These are phyloP conservation scores for Xylaria hypoxylon DNA, from an alignment of 2,329 filamentous ascomycete genomes.

Conservation along the genomic window DNA sequence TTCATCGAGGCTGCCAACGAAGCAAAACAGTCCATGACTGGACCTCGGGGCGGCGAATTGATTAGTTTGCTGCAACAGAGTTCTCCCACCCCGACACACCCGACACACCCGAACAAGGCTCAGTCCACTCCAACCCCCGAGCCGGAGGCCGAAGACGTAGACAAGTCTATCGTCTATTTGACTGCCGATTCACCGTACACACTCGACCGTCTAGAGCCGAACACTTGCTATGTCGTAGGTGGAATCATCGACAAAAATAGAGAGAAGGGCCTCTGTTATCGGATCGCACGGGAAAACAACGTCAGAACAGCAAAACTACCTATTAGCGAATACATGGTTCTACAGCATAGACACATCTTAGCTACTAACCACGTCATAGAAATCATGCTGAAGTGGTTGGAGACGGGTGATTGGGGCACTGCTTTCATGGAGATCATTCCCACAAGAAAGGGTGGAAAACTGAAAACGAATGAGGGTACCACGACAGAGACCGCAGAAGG, in stretches of 20 bases:
- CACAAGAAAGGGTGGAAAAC: conserved; percentile 83
- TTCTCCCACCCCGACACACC: conserved; percentile 47
- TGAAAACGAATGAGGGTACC: conserved; percentile 61
- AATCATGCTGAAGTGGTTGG: conserved; percentile 95
- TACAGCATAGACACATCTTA: conserved; percentile 86
- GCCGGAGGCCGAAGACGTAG: conserved; percentile 49
- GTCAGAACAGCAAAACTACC: conserved; percentile 91
- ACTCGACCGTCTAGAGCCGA: conserved; percentile 83
- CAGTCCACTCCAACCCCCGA: conserved; percentile 42
- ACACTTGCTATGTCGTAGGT: conserved; percentile 92
- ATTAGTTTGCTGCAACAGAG: conserved; percentile 66
- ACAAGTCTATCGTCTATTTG: conserved; percentile 79
- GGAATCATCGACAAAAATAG: conserved; percentile 96
- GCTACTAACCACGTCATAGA: conserved; percentile 97
- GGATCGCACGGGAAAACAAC: conserved; percentile 77
- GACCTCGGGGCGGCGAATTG: conserved; percentile 65
- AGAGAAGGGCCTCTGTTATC: conserved; percentile 94
- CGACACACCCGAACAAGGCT: conserved; percentile 52
- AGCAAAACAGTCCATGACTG: conserved; percentile 76
- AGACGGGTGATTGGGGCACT: conserved; percentile 89
- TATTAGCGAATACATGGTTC: conserved; percentile 94
- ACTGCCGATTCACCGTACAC: conserved; percentile 91
- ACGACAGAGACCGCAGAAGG: conserved; percentile 13
- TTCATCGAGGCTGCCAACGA: conserved; percentile 76
- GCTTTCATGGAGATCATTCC: conserved; percentile 92